Conservation (phyloP, 805 yeast species). For the Candida glaebosa region DNA sequence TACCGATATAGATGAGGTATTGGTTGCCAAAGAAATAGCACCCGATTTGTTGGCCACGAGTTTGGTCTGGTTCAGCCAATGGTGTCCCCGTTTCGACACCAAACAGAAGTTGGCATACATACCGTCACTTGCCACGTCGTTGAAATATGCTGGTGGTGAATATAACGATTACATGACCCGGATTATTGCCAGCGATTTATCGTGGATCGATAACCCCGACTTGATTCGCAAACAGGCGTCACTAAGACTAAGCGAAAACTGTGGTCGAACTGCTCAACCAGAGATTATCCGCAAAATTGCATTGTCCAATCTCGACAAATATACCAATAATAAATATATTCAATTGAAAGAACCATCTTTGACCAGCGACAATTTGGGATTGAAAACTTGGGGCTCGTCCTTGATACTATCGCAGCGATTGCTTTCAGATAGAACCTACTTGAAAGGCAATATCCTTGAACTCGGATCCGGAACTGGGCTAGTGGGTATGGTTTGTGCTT, state of each 20-base stretch:
- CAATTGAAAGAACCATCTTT: conserved; percentile 75
- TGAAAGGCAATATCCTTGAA: conserved; percentile 49
- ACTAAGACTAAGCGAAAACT: conserved; percentile 66
- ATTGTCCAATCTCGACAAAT: conserved; percentile 32
- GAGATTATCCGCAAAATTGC: conserved; percentile 58
- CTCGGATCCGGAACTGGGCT: conserved; percentile 97
- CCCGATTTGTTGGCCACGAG: conserved; percentile 21
- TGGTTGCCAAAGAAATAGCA: conserved; percentile 6
- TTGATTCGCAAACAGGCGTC: conserved; percentile 55
- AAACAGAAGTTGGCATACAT: conserved; percentile 18
- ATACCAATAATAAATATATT: conserved; percentile 21
- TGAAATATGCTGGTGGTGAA: conserved; percentile 31
- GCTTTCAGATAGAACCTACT: conserved; percentile 19
- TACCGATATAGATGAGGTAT: conserved; percentile 4
- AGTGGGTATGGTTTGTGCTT: conserved; percentile 68
- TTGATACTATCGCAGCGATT: conserved; percentile 60
- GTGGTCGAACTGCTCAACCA: conserved; percentile 84
- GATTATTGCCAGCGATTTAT: conserved; percentile 46
- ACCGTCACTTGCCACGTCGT: conserved; percentile 23
- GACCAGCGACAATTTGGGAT: conserved; percentile 82
- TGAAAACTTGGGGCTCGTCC: conserved; percentile 96
- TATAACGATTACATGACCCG: conserved; percentile 48
- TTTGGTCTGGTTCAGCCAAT: conserved; percentile 41
- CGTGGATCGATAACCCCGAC: conserved; percentile 43
- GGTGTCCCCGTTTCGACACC: conserved; percentile 31